Conservation (phyloP, 257 asterid species). For the Nicotiana tomentosiformis region DNA sequence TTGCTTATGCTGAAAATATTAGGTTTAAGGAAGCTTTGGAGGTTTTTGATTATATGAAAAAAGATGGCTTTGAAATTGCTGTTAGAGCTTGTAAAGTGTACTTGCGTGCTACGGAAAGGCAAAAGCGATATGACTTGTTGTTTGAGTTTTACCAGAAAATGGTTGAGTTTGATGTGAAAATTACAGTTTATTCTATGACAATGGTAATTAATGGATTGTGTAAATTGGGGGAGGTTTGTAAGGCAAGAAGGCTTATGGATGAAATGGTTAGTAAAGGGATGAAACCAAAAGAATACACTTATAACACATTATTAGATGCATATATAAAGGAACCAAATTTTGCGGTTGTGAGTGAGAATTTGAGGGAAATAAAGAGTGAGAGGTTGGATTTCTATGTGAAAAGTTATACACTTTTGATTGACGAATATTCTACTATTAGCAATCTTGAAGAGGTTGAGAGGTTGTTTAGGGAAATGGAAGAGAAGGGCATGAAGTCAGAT, state of each 20-base stretch:
- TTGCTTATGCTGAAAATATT: slow-evolving; percentile 26
- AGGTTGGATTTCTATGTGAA: slow-evolving; percentile 53
- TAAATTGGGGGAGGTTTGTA: slow-evolving; percentile 39
- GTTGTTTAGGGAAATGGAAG: slow-evolving; percentile 35
- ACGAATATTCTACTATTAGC: slow-evolving; percentile 29
- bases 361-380: slow-evolving; percentile 49
- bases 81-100: slow-evolving; percentile 75
- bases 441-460: slow-evolving; percentile 19
- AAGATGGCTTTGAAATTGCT: slow-evolving; percentile 41
- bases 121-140: slow-evolving; percentile 33
- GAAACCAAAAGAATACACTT: slow-evolving; percentile 55
- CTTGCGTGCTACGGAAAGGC: slow-evolving; percentile 54
- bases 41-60: slow-evolving; percentile 29
- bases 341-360: slow-evolving; percentile 32
- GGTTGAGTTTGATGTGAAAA: slow-evolving; percentile 48
- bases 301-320: slow-evolving; percentile 57
- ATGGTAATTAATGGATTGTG: slow-evolving; percentile 59
- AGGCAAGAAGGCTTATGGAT: slow-evolving; percentile 50
- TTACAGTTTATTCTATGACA: slow-evolving; percentile 69
- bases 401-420: slow-evolving; percentile 55
- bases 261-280: slow-evolving; percentile 46
- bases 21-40: slow-evolving; percentile 26
- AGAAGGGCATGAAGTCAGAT: slow-evolving; percentile 49
- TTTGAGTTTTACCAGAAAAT: slow-evolving; percentile 48
- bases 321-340: slow-evolving; percentile 39